These are phyloP conservation scores for Diaporthe vaccinii DNA, from an alignment of 2,329 filamentous ascomycete species.

Conservation along the genomic window DNA sequence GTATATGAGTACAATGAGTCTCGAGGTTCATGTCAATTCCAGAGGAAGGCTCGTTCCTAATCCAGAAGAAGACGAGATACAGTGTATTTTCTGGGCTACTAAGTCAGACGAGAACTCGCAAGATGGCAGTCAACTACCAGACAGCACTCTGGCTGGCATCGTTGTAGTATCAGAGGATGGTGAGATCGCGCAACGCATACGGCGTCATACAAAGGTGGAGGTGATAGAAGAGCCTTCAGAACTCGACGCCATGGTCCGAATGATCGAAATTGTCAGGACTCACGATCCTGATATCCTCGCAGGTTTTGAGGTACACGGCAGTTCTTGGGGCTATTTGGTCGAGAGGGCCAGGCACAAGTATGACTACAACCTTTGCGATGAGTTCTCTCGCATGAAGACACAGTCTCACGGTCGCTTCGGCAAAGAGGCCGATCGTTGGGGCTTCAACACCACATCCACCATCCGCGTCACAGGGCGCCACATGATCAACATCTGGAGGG, in stretches of 20 bases:
- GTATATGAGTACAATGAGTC: slow-evolving; percentile 96
- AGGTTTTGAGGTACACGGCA: slow-evolving; percentile 93
- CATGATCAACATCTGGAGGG: slow-evolving; percentile 97
- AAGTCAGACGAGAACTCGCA: slow-evolving; percentile 78
- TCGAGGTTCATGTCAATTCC: slow-evolving; percentile 93
- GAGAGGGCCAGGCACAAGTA: slow-evolving; percentile 89
- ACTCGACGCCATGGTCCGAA: slow-evolving; percentile 84
- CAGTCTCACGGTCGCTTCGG: slow-evolving; percentile 87
- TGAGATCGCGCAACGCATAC: slow-evolving; percentile 70
- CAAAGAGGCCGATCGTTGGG: slow-evolving; percentile 91
- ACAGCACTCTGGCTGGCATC: slow-evolving; percentile 75
- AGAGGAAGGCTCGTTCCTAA: slow-evolving; percentile 86
- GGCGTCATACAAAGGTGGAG: slow-evolving; percentile 71
- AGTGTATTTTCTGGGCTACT: slow-evolving; percentile 91
- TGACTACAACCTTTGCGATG: slow-evolving; percentile 90
- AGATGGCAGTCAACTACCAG: slow-evolving; percentile 59
- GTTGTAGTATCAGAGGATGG: slow-evolving; percentile 77
- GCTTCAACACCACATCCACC: slow-evolving; percentile 92
- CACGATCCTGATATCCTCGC: slow-evolving; percentile 94
- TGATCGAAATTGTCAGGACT: slow-evolving; percentile 86
- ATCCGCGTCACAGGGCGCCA: slow-evolving; percentile 94
- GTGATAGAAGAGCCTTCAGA: slow-evolving; percentile 84
- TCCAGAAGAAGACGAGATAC: slow-evolving; percentile 89
- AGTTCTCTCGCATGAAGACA: slow-evolving; percentile 89
- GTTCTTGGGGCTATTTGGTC: slow-evolving; percentile 95